Percentiles rank a stretch among this genome's conserved stretches.
Evolutionary conservation across 305 asterid genomes (phyloP).

Genomic region (Fraxinus greggii): DNA sequence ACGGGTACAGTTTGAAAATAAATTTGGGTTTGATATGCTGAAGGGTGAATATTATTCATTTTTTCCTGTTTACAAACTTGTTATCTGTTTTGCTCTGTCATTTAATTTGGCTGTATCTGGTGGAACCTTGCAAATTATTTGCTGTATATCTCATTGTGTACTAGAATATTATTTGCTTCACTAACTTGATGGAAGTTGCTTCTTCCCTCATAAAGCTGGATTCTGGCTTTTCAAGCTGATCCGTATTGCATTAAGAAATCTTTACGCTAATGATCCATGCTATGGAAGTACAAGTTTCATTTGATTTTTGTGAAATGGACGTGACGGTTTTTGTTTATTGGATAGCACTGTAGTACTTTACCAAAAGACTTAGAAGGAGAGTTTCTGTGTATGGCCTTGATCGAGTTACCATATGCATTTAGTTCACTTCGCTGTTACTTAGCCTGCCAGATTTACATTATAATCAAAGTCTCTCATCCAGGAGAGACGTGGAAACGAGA

Average conservation of each 20-base stretch:
- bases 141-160: neutral
- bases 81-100: neutral
- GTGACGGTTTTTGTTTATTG: neutral
- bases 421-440: neutral
- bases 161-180: neutral
- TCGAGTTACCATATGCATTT: neutral
- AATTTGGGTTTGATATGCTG: neutral
- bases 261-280: neutral
- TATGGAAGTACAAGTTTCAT: neutral
- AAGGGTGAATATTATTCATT: neutral
- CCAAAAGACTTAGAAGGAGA: neutral
- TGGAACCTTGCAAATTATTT: neutral
- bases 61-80: neutral
- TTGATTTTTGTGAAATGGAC: neutral
- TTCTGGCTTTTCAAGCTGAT: neutral
- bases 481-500: slow-evolving; percentile 78
- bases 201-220: neutral
- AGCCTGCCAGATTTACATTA: slow-evolving; percentile 14
- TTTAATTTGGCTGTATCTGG: neutral
- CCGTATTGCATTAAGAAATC: neutral
- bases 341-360: neutral
- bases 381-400: neutral
- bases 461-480: slow-evolving; percentile 26
- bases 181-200: slow-evolving; percentile 1
- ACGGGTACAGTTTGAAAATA: neutral